Percentiles rank a stretch among this genome's conserved stretches.
These are phyloP conservation scores for Diacronema lutheri DNA, from an alignment of 78 protist genomes.

Conservation along the genomic window DNA sequence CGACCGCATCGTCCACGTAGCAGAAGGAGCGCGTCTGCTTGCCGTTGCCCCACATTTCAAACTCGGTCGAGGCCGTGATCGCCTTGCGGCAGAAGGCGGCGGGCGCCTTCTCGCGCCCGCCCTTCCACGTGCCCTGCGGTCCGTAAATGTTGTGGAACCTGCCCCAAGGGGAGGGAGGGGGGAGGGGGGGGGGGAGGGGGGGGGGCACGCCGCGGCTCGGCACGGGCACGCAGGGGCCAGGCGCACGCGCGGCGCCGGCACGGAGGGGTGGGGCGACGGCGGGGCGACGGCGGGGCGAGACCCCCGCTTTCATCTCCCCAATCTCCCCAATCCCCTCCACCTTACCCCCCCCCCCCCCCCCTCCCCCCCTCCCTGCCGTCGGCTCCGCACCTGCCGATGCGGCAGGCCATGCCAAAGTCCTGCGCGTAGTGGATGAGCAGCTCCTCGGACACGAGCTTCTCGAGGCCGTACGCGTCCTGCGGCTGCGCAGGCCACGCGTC, in stretches of 20 bases:
- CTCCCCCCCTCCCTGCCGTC: too few species aligned
- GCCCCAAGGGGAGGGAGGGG: too few species aligned
- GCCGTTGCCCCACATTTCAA: conserved; percentile 90
- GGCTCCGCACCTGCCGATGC: too few species aligned
- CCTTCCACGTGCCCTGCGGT: conserved; percentile 80
- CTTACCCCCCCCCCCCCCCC: too few species aligned
- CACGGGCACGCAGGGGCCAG: too few species aligned
- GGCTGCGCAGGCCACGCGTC: conserved; percentile 86
- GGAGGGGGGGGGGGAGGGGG: too few species aligned
- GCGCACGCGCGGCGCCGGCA: too few species aligned
- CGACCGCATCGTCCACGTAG: conserved; percentile 64
- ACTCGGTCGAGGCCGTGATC: background rate
- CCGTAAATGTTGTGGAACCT: conserved; percentile 91
- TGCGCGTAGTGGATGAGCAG: conserved; percentile 49
- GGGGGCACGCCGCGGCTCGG: too few species aligned
- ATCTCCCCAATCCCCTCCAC: too few species aligned
- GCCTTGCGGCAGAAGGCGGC: conserved; percentile 86
- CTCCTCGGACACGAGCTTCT: conserved; percentile 78
- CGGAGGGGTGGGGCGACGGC: too few species aligned
- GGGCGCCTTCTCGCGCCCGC: conserved; percentile 90
- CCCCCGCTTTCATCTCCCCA: too few species aligned
- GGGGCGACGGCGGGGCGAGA: too few species aligned
- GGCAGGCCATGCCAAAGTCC: conserved; percentile 56
- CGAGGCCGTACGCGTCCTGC: conserved; percentile 85
- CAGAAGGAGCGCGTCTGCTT: conserved; percentile 78